phyloP scores from a whole-genome alignment of 768 basidiomycete species.

The Galerina sulciceps region DNA sequence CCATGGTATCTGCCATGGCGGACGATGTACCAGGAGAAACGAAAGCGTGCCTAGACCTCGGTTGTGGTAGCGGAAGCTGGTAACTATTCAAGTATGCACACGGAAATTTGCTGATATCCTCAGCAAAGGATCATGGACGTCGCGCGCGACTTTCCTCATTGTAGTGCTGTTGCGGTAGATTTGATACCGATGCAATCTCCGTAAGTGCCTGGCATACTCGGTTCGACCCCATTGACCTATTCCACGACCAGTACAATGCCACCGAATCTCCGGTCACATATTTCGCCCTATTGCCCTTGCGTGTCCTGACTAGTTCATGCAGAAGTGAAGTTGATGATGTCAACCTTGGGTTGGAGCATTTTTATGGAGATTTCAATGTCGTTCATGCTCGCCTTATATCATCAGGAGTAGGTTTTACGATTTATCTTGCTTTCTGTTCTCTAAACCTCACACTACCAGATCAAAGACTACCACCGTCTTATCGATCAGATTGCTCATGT shows the following conservation, averaged over 20 bases:
- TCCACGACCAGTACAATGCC: constrained; percentile 54
- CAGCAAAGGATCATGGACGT: constrained; percentile 71
- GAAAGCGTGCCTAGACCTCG: constrained; percentile 74
- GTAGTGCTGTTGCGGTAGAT: constrained; percentile 74
- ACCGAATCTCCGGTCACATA: constrained; percentile 63
- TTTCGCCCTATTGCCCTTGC: constrained; percentile 4
- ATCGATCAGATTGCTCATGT: constrained; percentile 70
- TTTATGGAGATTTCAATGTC: constrained; percentile 77
- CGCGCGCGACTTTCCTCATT: constrained; percentile 73
- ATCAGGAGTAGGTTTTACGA: constrained; percentile 61
- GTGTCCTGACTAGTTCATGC: constrained; percentile 10
- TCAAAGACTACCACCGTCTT: constrained; percentile 66
- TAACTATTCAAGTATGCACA: constrained; percentile 29
- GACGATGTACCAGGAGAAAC: constrained; percentile 59
- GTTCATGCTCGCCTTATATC: constrained; percentile 75
- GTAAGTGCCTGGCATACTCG: constrained; percentile 42
- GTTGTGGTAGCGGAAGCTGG: constrained; percentile 83
- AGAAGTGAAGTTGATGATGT: constrained; percentile 87
- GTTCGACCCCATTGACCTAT: constrained; percentile 2
- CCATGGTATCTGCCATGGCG: constrained; percentile 60
- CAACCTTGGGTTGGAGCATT: constrained; percentile 84
- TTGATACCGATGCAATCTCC: constrained; percentile 77
- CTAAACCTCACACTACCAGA: constrained; percentile 41
- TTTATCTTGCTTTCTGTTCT: constrained; percentile 17
- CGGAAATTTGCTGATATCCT: constrained; percentile 16